A percentile compares a stretch with the other conserved stretches of the same genome.
Evolutionary conservation across 2,329 filamentous ascomycete genomes (phyloP).

Genomic region (Pseudocercospora macadamiae): DNA sequence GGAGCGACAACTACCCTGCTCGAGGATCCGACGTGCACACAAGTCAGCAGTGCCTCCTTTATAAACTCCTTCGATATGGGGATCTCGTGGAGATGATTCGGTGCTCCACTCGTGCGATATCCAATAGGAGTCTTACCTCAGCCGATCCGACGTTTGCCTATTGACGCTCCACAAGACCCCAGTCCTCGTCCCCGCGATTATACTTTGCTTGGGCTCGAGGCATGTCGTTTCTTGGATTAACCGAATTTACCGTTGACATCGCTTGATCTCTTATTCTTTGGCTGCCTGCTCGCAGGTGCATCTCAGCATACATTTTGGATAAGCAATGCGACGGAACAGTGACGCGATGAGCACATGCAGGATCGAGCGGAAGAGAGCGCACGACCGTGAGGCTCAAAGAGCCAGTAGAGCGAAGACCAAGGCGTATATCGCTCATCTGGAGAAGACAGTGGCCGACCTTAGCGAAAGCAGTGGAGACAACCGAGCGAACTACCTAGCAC

Average conservation of each 20-base stretch:
- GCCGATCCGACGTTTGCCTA: neutral
- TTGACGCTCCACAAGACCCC: neutral
- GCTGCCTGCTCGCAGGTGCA: neutral
- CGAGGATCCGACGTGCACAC: neutral
- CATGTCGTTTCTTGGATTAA: neutral
- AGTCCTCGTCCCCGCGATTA: slow-evolving; percentile 4
- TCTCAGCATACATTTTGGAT: neutral
- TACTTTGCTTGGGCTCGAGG: slow-evolving; percentile 1
- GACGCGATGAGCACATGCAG: slow-evolving; percentile 24
- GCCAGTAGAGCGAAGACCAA: slow-evolving; percentile 30
- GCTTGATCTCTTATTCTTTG: neutral
- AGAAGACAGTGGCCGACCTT: slow-evolving; percentile 28
- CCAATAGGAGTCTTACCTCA: neutral
- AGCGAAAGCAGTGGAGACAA: slow-evolving; percentile 25
- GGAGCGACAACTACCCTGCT: neutral
- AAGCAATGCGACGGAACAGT: slow-evolving; percentile 21
- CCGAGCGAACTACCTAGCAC: slow-evolving; percentile 26
- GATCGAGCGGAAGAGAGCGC: slow-evolving; percentile 32
- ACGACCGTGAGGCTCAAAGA: slow-evolving; percentile 28
- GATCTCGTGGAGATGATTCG: neutral
- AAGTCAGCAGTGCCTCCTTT: slow-evolving; percentile 1
- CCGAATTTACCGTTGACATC: slow-evolving; percentile 3
- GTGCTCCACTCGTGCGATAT: neutral
- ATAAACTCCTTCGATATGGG: neutral
- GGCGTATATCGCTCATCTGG: slow-evolving; percentile 29